Base-by-base conservation (phyloP, 1,284 basidiomycete genomes). In the Kalmanozyma brasiliensis region DNA sequence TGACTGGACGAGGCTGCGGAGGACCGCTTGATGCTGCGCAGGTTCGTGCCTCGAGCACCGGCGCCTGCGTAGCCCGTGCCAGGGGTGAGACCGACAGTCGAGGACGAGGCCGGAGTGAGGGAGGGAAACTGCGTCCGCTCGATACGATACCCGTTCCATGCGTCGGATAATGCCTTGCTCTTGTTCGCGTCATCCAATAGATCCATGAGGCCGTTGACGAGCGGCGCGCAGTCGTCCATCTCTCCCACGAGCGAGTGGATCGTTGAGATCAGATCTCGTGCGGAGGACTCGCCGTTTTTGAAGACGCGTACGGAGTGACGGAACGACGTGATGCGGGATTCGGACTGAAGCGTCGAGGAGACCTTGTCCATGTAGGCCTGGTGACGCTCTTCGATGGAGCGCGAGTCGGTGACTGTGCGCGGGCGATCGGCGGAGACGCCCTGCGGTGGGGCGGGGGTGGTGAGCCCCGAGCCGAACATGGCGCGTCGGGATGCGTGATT, bases 231-330 rank as follows among this genome's bases (percentile, higher is more conserved):
- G 11, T 63, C 60, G 32, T 70, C 60, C 42, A 71, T 55, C 22
- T 76, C 74, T 68, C 94, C 91, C 14, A 96, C 85, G 17, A 97
- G 86, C 73, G 89, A 91, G 87, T 89, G 94, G 11, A 95, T 86
- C 0, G 92, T 95, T 37, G 90, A 90, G 43, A 97, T 88, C 74
- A 97, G 85, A 82, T 96, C 94, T 11, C 89, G 85, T 0, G 92
- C 91, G 20, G 87, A 88, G 14, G 89, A 89, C 81, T 98, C 94
- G 49, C 88, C 89, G 7, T 87, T 84, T 37, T 88, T 87, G 83
- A 90, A 98, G 24, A 90, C 88, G 13, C 92, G 88, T 26, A 94
- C 88, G 0, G 93, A 89, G 16, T 90, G 87, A 68, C 89, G 89
- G 73, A 94, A 89, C 0, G 90, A 90, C 1, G 90, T 85, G 3